A percentile compares a stretch with the other conserved stretches of the same genome.
Conservation (phyloP, 495 filamentous ascomycete genomes). For the Eremomyces bilateralis region DNA sequence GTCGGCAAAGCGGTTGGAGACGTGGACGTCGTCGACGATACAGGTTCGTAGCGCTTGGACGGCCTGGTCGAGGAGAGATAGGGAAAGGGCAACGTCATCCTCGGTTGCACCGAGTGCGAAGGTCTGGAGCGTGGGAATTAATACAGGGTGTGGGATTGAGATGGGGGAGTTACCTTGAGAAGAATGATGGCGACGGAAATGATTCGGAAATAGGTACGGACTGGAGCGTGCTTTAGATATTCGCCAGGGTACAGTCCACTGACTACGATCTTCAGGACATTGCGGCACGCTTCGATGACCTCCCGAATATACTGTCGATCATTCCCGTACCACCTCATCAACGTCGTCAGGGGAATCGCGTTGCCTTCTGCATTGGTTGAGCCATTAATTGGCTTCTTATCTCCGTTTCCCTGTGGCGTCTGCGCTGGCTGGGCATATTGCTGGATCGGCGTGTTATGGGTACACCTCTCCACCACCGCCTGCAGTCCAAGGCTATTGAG, state of each 20-base stretch:
- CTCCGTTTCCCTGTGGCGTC: slow-evolving; percentile 24
- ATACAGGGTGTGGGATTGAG: no score
- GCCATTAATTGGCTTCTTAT: slow-evolving; percentile 11
- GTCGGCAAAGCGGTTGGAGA: slow-evolving; percentile 87
- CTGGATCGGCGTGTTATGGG: slow-evolving; percentile 28
- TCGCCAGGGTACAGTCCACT: slow-evolving; percentile 62
- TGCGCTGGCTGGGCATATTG: slow-evolving; percentile 9
- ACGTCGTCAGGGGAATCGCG: slow-evolving; percentile 25
- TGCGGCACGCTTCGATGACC: slow-evolving; percentile 71
- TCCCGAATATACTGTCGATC: slow-evolving; percentile 67
- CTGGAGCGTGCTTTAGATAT: slow-evolving; percentile 77
- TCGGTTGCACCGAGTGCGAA: slow-evolving; percentile 85
- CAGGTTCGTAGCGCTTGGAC: slow-evolving; percentile 61
- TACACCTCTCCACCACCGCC: slow-evolving; percentile 85
- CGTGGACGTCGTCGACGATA: slow-evolving; percentile 87
- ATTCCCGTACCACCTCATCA: slow-evolving; percentile 35
- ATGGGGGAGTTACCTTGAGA: slow-evolving; percentile 28
- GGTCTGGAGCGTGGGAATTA: slow-evolving; percentile 31
- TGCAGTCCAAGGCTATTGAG: slow-evolving; percentile 84
- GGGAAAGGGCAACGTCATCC: slow-evolving; percentile 62
- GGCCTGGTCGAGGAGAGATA: slow-evolving; percentile 59
- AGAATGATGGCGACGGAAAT: slow-evolving; percentile 89
- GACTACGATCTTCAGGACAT: slow-evolving; percentile 60
- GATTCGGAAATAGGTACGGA: slow-evolving; percentile 86
- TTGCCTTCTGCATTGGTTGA: slow-evolving; percentile 16